Evolutionary conservation across 1,284 basidiomycete genomes (phyloP), one percentile per base, ranked within the genome.

Genomic region (Pseudozyma tsukubaensis): DNA sequence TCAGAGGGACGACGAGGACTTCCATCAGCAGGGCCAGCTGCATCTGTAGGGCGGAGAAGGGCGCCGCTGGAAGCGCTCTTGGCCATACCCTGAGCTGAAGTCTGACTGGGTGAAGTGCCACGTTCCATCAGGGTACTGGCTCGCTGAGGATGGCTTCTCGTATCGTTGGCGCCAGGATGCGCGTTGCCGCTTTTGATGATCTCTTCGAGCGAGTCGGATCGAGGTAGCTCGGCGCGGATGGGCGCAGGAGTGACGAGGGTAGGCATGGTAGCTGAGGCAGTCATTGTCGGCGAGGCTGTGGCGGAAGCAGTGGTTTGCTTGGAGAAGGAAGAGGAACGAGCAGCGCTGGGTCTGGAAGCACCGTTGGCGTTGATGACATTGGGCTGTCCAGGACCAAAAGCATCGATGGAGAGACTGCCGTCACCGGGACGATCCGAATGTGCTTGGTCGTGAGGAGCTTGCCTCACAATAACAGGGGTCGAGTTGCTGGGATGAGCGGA

Each of bases 381-480:
- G 16, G 50, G 24, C 7, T 32, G 56, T 19, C 61, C 66, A 6
- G 14, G 49, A 36, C 52, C 66, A 44, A 71, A 71, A 35, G 63
- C 67, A 18, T 80, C 79, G 21, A 80, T 72, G 11, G 77, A 76
- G 18, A 81, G 70, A 37, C 65, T 72, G 37, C 79, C 79, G 6
- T 74, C 76, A 14, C 79, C 79, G 2, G 75, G 77, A 34, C 66
- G 76, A 51, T 68, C 65, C 5, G 53, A 51, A 29, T 50, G n/a
- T 16, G 32, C 3, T 3, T 48, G 42, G 4, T 14, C 18, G 4
- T 11, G 43, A 4, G 63, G 59, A 14, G 59, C 39, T 19, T 66
- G 72, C 16, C 72, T 57, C 12, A 57, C 47, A 16, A 57, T 63
- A 52, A 65, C n/a, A 32, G 71, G 71, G 6, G 65, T 73, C 11